These are phyloP conservation scores for Funneliformis geosporum DNA, from an alignment of 192 early-diverging fungal species.

Conservation along the genomic window DNA sequence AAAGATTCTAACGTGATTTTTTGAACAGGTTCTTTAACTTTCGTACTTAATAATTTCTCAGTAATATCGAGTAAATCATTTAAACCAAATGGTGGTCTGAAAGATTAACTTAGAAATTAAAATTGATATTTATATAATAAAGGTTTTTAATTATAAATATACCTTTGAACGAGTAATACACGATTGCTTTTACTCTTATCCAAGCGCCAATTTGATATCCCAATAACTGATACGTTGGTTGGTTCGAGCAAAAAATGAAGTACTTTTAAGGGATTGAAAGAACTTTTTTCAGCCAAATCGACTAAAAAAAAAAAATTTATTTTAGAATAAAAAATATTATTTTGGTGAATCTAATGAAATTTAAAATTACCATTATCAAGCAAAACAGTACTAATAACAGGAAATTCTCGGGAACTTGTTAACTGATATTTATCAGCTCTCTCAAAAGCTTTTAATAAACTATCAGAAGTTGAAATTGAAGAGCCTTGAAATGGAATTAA, in stretches of 20 bases:
- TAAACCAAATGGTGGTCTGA: no score
- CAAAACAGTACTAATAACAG: no score
- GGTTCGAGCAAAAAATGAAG: not conserved
- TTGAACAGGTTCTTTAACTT: no score
- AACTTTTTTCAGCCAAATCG: slow-evolving; percentile 27
- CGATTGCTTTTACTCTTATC: slow-evolving; percentile 27
- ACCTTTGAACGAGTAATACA: not conserved
- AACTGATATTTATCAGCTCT: slow-evolving; percentile 19
- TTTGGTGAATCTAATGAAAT: no score
- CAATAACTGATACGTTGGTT: slow-evolving; percentile 15
- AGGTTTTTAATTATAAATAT: no score
- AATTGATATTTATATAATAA: not conserved
- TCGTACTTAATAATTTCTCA: not conserved
- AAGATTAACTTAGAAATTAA: not conserved
- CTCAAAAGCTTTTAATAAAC: not conserved
- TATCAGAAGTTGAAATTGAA: slow-evolving; percentile 25
- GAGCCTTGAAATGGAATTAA: slow-evolving; percentile 31
- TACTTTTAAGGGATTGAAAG: slow-evolving; percentile 26
- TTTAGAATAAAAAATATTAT: no score
- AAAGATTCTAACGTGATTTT: not conserved
- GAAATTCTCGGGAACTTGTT: not conserved
- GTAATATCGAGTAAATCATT: not conserved
- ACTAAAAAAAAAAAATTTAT: not conserved
- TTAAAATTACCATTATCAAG: not conserved
- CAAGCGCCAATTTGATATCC: slow-evolving; percentile 32